These are phyloP conservation scores for Botryotinia globosa DNA, from an alignment of 2,329 filamentous ascomycete genomes.

Conservation along the genomic window DNA sequence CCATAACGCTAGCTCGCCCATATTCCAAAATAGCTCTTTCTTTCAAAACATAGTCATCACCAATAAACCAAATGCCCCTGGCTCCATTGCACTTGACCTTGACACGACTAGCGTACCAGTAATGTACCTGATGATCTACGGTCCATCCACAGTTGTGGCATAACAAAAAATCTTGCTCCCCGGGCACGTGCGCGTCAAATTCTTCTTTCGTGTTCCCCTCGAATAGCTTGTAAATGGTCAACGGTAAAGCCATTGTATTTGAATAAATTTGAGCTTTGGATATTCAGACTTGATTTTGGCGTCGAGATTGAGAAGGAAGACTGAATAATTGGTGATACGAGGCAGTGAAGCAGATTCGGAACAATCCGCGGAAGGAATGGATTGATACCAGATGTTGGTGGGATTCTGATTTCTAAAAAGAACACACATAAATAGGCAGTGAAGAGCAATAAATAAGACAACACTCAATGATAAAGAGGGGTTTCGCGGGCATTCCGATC, in stretches of 20 bases:
- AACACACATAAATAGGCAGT: neutral
- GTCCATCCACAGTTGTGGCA: slow-evolving; percentile 3
- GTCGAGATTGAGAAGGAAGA: neutral
- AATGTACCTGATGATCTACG: rapidly evolving
- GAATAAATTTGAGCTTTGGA: neutral
- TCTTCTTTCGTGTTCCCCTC: neutral
- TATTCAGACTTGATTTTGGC: neutral
- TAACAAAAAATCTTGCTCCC: neutral
- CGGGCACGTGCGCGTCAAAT: neutral
- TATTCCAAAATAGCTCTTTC: neutral
- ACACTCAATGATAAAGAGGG: neutral
- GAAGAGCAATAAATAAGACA: neutral
- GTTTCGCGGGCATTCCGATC: neutral
- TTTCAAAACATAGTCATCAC: neutral
- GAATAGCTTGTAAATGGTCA: neutral
- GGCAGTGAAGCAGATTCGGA: too few relatives aligned
- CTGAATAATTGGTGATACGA: too few relatives aligned
- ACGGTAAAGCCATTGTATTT: neutral
- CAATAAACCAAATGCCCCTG: neutral
- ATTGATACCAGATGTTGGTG: neutral
- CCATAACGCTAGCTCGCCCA: neutral
- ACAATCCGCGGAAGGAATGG: neutral
- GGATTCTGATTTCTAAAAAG: neutral
- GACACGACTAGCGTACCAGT: neutral
- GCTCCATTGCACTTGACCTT: neutral